A percentile compares a stretch with the other conserved stretches of the same genome.
Conservation (phyloP, 345 rosid species). For the Salix arbutifolia region DNA sequence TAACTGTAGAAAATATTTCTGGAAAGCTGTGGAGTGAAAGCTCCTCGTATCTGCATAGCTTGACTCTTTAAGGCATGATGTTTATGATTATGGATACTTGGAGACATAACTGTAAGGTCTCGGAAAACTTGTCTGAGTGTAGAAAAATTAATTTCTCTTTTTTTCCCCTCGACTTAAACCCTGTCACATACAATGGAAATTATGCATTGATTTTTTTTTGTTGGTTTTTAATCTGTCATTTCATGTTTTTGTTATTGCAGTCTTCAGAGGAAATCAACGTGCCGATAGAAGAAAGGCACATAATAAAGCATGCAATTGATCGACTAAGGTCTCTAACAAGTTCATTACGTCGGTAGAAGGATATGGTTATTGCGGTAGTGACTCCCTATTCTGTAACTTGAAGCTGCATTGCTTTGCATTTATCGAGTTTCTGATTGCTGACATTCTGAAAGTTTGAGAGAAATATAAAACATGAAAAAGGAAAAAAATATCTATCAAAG, state of each 20-base stretch:
- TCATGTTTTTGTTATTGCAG: conserved; percentile 34
- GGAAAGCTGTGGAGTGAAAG: neutral
- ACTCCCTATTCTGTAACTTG: neutral
- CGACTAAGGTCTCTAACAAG: conserved; percentile 21
- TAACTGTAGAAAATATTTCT: neutral
- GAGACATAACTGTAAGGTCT: neutral
- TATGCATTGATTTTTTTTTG: neutral
- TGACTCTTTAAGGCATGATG: neutral
- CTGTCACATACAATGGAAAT: neutral
- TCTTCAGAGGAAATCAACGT: conserved; percentile 32
- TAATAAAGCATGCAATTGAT: conserved; percentile 38
- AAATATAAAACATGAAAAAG: neutral
- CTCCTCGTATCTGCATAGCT: neutral
- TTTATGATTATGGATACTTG: neutral
- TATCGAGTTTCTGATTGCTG: neutral
- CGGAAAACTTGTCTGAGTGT: neutral
- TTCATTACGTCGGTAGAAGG: neutral
- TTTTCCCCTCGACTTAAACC: neutral
- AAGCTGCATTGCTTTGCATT: neutral
- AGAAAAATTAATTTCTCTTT: neutral
- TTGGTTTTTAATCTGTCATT: conserved; percentile 6
- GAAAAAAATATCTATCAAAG: neutral
- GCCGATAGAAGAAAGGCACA: conserved; percentile 55
- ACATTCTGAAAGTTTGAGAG: neutral
- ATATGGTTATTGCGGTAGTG: neutral